A percentile compares a stretch with the other conserved stretches of the same genome.
Evolutionary conservation across 2,329 filamentous ascomycete species (phyloP).

Genomic region (Alternaria longipes): DNA sequence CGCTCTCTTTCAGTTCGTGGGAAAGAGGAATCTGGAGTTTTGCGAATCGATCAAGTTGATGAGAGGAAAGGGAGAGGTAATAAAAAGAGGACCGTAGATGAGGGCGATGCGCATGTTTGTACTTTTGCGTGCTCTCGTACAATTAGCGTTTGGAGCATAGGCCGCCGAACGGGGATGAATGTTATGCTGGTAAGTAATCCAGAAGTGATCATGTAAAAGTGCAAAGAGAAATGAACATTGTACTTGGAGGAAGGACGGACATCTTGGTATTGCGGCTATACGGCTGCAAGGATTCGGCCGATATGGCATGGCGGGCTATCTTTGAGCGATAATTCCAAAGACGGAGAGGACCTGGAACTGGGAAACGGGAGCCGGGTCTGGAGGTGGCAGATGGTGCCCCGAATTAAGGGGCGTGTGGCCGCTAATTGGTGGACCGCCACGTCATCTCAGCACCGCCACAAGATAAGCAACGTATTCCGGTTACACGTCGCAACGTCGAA

Average conservation of each 20-base stretch:
- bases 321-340: background rate
- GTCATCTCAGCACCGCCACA: background rate
- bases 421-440: background rate
- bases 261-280: background rate
- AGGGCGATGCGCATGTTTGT: constrained; percentile 7
- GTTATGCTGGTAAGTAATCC: background rate
- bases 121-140: background rate
- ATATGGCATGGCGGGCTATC: background rate
- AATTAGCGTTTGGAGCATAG: background rate
- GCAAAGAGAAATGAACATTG: background rate
- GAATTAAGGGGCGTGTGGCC: background rate
- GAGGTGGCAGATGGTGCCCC: background rate
- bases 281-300: background rate
- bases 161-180: background rate
- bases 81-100: background rate
- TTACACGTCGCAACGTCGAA: background rate
- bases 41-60: background rate
- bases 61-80: background rate
- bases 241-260: background rate
- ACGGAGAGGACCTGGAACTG: background rate
- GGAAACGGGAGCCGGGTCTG: background rate
- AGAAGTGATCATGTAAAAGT: background rate
- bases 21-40: background rate
- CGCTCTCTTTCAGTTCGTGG: background rate
- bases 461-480: background rate